Base-by-base conservation (phyloP, 2,329 filamentous ascomycete genomes). In the Fusarium nanum region DNA sequence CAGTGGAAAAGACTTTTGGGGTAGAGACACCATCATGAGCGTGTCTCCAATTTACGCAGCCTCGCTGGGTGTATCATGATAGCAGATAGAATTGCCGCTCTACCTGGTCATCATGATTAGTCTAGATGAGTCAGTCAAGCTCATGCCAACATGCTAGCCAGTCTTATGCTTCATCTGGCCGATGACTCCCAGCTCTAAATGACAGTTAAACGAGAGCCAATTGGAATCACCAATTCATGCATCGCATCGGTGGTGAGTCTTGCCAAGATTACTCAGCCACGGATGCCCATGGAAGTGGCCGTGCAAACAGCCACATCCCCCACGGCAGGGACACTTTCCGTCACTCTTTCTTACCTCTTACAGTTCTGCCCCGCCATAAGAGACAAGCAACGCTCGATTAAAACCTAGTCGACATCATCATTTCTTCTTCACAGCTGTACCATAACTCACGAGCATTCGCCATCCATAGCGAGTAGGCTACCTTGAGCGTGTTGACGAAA, bases 381-480 rank as follows among this genome's bases (percentile, higher is more conserved):
- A 58, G 49, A 48, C 49, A 52, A 37, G 18, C 27, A 45, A 56
- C 41, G 27, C 54, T 56, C 41, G 53, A 70, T 73, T 75, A 75
- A 74, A 75, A 74, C 73, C 73, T 75, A 58, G 70, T 59, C 64
- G 62, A 73, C 64, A 71, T 75, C 66, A 60, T 70, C 64, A 32
- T 23, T 71, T 60, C 63, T 30, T 41, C 59, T 42, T 32, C 9
- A 44, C 46, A 44, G 40, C 59, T 60, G 34, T 25, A 28, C 49
- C 27, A 22, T 56, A 12, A 55, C 40, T 27, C 25, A n/a, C 37
- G 23, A 48, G 23, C 50, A 45, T 27, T 55, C 44, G 13, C 30
- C 41, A 49, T 66, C 18, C 30, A 14, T 60, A 56, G 22, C 56
- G 14, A 27, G 32, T 25, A 37, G 10, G 27, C 10, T 28, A 40